Evolutionary conservation across 1,284 basidiomycete species (phyloP), one percentile per base, ranked within the genome.

Genomic region (Tilletia horrida): DNA sequence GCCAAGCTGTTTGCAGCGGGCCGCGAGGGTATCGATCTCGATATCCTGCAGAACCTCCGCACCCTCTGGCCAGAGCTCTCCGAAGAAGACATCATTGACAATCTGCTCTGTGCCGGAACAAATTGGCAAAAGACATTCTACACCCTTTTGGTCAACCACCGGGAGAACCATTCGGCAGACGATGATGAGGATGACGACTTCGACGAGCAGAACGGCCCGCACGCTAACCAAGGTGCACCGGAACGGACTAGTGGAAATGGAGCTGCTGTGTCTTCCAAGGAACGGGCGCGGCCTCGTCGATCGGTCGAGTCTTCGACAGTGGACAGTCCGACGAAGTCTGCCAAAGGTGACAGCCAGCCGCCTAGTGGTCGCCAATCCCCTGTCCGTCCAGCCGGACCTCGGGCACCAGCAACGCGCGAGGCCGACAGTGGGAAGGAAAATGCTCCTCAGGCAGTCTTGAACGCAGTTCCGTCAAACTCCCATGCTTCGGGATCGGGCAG

Each of bases 41-140:
- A 95, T 74, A 92, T 98, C 74, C 88, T 98, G 78, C 88, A 87
- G 35, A 97, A 97, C 83, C 84, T 98, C 61, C 89, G 88, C 76
- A 93, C 92, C 6, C 85, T 99, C 29, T 98, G 94, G 93, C 88
- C 71, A 0, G 78, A 80, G 63, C 57, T 74, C 27, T 71, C 71
- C 29, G 73, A 77, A 52, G 69, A 75, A 25, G 67, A 72, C 50
- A 76, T 81, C 35, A 67, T 76, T 62, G 71, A 69, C 35, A 68
- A 75, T 44, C 67, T 81, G 27, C 67, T 73, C 11, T 52, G 73
- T 7, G 70, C 73, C 8, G 77, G 73, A 1, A 69, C 69, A 0
- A 81, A 76, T 69, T 80, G 78, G 79, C 79, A 77, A 64, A 81
- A 81, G 75, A 79, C 77, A 2, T 81, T 81, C 68, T 81, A 81